These are phyloP conservation scores for Eutypa lata DNA, from an alignment of 2,329 filamentous ascomycete species.

Conservation along the genomic window DNA sequence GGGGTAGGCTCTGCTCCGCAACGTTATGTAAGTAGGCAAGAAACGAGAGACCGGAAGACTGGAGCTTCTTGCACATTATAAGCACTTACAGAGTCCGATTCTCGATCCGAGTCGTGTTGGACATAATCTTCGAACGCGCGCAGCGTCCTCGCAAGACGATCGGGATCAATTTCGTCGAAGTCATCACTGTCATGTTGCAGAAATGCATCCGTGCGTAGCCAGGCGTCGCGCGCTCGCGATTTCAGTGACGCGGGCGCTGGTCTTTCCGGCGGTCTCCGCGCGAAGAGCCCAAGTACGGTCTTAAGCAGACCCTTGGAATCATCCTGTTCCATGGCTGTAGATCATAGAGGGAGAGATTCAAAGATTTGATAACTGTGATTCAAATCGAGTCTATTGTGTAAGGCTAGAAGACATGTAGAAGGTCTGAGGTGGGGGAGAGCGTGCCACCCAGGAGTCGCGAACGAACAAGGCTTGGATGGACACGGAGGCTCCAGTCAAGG, in stretches of 20 bases:
- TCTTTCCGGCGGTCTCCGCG: constrained; percentile 19
- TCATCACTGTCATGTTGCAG: constrained; percentile 15
- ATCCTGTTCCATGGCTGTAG: background rate
- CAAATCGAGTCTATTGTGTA: background rate
- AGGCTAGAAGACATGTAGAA: background rate
- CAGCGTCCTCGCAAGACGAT: constrained; percentile 16
- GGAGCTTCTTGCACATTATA: constrained; percentile 3
- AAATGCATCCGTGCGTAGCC: constrained; percentile 24
- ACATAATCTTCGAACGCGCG: constrained; percentile 5
- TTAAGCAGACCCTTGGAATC: constrained; percentile 1
- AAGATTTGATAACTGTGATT: background rate
- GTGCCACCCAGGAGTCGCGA: no score
- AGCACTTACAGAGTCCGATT: constrained; percentile 19
- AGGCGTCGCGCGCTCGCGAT: constrained; percentile 21
- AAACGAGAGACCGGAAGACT: constrained; percentile 3
- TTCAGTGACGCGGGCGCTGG: constrained; percentile 5
- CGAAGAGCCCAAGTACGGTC: constrained; percentile 18
- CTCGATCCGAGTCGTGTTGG: constrained; percentile 21
- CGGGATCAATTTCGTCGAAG: constrained; percentile 17
- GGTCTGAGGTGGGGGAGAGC: no score
- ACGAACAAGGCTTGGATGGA: no score
- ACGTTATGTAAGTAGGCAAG: constrained; percentile 3
- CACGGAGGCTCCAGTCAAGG: no score
- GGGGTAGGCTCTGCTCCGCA: background rate
- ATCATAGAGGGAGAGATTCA: background rate